Evolutionary conservation across 495 filamentous ascomycete species (phyloP).

Genomic region (Sphaerosporella brunnea): DNA sequence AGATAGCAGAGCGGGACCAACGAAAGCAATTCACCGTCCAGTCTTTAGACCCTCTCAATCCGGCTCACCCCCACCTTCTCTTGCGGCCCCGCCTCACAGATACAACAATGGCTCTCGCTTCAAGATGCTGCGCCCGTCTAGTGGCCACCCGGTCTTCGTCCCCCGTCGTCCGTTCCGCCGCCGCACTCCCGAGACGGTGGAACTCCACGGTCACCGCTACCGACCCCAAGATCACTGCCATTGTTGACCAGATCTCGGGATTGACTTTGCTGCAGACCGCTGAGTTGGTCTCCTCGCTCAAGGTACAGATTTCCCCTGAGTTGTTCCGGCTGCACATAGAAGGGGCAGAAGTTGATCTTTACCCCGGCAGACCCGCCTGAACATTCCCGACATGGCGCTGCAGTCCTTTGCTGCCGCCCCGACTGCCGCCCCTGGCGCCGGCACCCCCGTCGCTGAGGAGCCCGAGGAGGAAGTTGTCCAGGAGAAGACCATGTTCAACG

Average conservation of each 20-base stretch:
- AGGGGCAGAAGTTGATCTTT: no score
- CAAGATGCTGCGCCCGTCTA: slow-evolving; percentile 20
- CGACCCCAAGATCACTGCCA: slow-evolving; percentile 75
- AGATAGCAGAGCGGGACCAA: no score
- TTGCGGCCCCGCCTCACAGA: neutral
- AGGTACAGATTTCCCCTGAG: slow-evolving; percentile 35
- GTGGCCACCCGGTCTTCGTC: slow-evolving; percentile 26
- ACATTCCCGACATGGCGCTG: slow-evolving; percentile 93
- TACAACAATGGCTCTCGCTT: slow-evolving; percentile 24
- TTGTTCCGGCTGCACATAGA: neutral
- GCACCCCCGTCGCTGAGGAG: slow-evolving; percentile 70
- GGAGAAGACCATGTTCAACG: slow-evolving; percentile 94
- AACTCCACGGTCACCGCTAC: slow-evolving; percentile 51
- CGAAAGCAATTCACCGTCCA: no score
- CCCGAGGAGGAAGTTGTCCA: slow-evolving; percentile 64
- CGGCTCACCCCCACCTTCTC: neutral
- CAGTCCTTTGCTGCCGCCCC: slow-evolving; percentile 60
- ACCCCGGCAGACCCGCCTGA: slow-evolving; percentile 56
- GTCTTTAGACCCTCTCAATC: no score
- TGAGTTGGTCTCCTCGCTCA: slow-evolving; percentile 78
- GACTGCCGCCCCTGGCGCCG: slow-evolving; percentile 35
- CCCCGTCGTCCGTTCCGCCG: slow-evolving; percentile 26
- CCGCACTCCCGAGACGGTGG: slow-evolving; percentile 38
- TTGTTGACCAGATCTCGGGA: slow-evolving; percentile 96
- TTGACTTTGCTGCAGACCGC: slow-evolving; percentile 95